These are phyloP conservation scores for Mucor ambiguus DNA, from an alignment of 371 early-diverging fungal genomes.

Conservation along the genomic window DNA sequence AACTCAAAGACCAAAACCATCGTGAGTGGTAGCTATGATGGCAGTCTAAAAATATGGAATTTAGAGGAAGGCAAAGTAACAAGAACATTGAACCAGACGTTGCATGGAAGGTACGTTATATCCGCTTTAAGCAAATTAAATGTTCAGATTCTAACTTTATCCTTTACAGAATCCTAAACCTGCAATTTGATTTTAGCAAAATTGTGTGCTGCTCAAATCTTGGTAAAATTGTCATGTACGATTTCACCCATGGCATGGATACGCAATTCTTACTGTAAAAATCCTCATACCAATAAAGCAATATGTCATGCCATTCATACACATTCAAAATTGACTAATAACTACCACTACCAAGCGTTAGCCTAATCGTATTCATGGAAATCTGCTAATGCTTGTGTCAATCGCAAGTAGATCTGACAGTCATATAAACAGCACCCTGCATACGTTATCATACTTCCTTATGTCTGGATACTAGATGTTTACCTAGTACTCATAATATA, in stretches of 20 bases:
- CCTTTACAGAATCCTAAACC: conserved; percentile 79
- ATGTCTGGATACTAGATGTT: too few relatives aligned
- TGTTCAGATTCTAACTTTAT: conserved; percentile 6
- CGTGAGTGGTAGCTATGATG: conserved; percentile 84
- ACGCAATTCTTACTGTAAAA: conserved; percentile 53
- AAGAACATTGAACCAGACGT: conserved; percentile 58
- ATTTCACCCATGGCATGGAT: conserved; percentile 73
- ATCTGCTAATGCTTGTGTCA: too few relatives aligned
- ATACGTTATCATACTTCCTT: too few relatives aligned
- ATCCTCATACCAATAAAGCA: not conserved
- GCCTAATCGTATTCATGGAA: too few relatives aligned
- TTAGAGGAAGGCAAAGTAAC: conserved; percentile 55
- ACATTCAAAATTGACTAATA: too few relatives aligned
- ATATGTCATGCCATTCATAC: not conserved
- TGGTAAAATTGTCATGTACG: conserved; percentile 79
- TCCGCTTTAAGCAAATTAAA: not conserved
- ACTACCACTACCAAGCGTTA: too few relatives aligned
- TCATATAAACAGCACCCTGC: too few relatives aligned
- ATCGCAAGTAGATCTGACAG: too few relatives aligned
- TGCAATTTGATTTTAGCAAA: conserved; percentile 79
- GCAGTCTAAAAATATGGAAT: conserved; percentile 85
- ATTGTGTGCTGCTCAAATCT: conserved; percentile 87
- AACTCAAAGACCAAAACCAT: conserved; percentile 51
- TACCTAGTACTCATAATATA: too few relatives aligned
- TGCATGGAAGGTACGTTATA: conserved; percentile 57